These are phyloP conservation scores for Fusarium foetens DNA, from an alignment of 2,329 filamentous ascomycete genomes.

Conservation along the genomic window DNA sequence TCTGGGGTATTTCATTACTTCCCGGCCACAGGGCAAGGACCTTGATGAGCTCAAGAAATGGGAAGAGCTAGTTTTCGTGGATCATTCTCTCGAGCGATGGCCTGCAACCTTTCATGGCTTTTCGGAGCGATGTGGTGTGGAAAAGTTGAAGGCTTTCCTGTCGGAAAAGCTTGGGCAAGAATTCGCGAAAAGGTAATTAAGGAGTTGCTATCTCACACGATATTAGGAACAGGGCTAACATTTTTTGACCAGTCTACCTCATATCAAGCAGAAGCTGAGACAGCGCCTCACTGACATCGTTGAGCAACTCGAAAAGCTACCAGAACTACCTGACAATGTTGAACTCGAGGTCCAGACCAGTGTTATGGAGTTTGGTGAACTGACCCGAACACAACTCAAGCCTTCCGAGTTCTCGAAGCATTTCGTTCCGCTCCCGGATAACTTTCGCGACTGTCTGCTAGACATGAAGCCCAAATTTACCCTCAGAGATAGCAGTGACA, in stretches of 20 bases:
- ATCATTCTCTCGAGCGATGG: constrained; percentile 55
- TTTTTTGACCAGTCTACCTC: constrained; percentile 55
- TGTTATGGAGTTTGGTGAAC: constrained; percentile 66
- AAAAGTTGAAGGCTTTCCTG: constrained; percentile 62
- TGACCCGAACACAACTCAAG: constrained; percentile 61
- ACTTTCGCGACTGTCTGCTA: constrained; percentile 61
- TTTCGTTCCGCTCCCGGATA: constrained; percentile 59
- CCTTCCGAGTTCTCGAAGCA: constrained; percentile 55
- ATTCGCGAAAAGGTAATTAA: constrained; percentile 60
- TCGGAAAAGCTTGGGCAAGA: constrained; percentile 64
- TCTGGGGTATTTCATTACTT: constrained; percentile 83
- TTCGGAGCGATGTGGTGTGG: constrained; percentile 62
- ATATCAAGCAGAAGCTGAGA: constrained; percentile 64
- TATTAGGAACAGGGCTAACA: constrained; percentile 14
- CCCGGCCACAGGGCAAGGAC: constrained; percentile 67
- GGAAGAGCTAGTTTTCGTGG: constrained; percentile 64
- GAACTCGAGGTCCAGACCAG: constrained; percentile 71
- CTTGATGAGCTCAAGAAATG: constrained; percentile 63
- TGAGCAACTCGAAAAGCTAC: constrained; percentile 65
- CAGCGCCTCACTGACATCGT: constrained; percentile 63
- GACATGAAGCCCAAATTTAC: constrained; percentile 59
- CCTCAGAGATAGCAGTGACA: constrained; percentile 52
- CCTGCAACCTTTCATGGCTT: constrained; percentile 60
- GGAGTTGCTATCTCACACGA: constrained; percentile 8
- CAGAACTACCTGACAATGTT: constrained; percentile 75